Conservation (phyloP, 2,329 filamentous ascomycete species). For the Taxawa tesnikishii region DNA sequence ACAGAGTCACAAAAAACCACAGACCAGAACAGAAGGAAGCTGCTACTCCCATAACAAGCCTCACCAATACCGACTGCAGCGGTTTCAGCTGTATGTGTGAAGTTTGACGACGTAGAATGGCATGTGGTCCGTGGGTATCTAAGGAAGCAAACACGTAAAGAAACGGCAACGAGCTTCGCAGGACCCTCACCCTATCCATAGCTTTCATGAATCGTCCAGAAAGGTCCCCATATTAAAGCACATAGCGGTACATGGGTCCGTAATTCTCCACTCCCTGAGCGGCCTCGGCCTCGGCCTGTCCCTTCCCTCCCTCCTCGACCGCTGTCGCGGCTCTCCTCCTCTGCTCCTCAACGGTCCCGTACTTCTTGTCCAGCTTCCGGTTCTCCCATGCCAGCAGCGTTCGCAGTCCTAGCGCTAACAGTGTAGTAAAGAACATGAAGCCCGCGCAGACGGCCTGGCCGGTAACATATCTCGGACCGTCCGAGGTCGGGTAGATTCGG, state of each 20-base stretch:
- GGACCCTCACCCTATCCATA: too few relatives aligned
- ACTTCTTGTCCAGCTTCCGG: constrained; percentile 39
- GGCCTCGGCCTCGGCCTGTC: constrained; percentile 2
- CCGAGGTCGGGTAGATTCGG: constrained; percentile 38
- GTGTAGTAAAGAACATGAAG: constrained; percentile 46
- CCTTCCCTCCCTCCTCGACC: constrained; percentile 6
- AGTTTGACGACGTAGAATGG: too few relatives aligned
- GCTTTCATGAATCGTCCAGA: too few relatives aligned
- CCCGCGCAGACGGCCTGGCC: constrained; percentile 48
- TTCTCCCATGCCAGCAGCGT: constrained; percentile 47
- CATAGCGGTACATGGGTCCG: constrained; percentile 15
- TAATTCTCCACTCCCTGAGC: constrained; percentile 16
- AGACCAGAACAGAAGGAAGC: too few relatives aligned
- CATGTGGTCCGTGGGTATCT: too few relatives aligned
- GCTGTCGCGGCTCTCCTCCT: constrained; percentile 6
- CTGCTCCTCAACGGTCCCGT: constrained; percentile 20
- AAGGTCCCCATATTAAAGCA: too few relatives aligned
- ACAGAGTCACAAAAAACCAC: too few relatives aligned
- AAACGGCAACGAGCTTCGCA: too few relatives aligned
- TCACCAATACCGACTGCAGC: too few relatives aligned
- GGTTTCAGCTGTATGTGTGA: too few relatives aligned
- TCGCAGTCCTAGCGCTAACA: constrained; percentile 41
- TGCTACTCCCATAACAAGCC: too few relatives aligned
- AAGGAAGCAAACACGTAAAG: too few relatives aligned
- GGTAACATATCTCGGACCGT: constrained; percentile 37